Evolutionary conservation across 495 filamentous ascomycete species (phyloP), one percentile per base, ranked within the genome.

Genomic region (Arthonia radiata): DNA sequence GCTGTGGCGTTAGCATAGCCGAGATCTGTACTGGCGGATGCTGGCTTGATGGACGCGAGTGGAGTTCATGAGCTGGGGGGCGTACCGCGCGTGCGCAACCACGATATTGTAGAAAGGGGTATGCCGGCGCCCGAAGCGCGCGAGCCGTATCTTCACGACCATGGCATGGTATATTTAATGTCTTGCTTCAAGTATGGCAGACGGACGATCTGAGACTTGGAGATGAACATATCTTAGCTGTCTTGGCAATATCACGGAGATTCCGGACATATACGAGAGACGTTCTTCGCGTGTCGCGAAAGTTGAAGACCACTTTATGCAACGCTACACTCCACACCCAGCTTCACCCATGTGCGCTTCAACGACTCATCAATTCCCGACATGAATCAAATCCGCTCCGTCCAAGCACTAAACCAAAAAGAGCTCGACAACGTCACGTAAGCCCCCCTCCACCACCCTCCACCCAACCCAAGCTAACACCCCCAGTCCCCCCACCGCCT

Each of bases 101-200:
- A 94, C 79, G 34, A 97, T 91, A 54, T 97, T 97, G 61, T 89
- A 97, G 43, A 90, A 72, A 2, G 86, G 83, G 15, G 59, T 40
- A 46, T 83, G 76, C 29, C 57, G 66, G 51, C 75, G 74, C 37
- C 89, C 86, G 46, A 94, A 91, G 55, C 86, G 86, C 26, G 86
- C 72, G 39, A 97, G 62, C 27, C 86, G 71, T 46, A 97, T 80
- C 43, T 70, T 74, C 37, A 97, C 58, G 28, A 94, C 89, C 86
- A 97, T 97, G 30, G 33, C n/a, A n/a, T n/a, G n/a, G n/a, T n/a
- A n/a, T n/a, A n/a, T n/a, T n/a, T n/a, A n/a, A n/a, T n/a, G n/a
- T n/a, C n/a, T n/a, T n/a, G n/a, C n/a, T n/a, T n/a, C n/a, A n/a
- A n/a, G n/a, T n/a, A n/a, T n/a, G n/a, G n/a, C n/a, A n/a, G n/a